Evolutionary conservation across 2,329 filamentous ascomycete genomes (phyloP).

Genomic region (Tolypocladium guangdongense): DNA sequence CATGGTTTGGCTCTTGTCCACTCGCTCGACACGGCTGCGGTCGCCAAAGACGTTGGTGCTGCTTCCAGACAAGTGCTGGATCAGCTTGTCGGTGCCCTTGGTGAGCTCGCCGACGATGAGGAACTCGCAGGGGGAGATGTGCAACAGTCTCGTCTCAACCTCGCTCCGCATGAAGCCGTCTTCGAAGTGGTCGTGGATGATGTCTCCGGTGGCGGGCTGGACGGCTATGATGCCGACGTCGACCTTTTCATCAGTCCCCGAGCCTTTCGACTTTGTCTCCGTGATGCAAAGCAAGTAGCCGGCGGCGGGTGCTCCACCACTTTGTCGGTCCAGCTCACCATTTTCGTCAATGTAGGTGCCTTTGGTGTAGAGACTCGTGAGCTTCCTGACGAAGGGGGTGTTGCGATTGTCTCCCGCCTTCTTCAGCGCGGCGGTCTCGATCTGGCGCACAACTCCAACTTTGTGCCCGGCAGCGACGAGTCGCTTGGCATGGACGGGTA

Average conservation of each 20-base stretch:
- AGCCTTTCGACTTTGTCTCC: constrained; percentile 67
- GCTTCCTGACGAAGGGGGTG: constrained; percentile 78
- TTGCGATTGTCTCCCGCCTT: constrained; percentile 92
- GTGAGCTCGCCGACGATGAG: constrained; percentile 85
- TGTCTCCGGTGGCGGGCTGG: constrained; percentile 89
- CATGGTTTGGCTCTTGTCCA: constrained; percentile 67
- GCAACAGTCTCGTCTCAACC: constrained; percentile 86
- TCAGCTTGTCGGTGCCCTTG: constrained; percentile 82
- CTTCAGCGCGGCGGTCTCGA: constrained; percentile 92
- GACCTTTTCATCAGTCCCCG: constrained; percentile 85
- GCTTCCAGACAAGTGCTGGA: constrained; percentile 80
- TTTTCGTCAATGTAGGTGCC: constrained; percentile 94
- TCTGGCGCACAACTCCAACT: constrained; percentile 86
- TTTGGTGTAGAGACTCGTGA: constrained; percentile 96
- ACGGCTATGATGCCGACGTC: constrained; percentile 87
- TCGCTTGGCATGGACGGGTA: constrained; percentile 89
- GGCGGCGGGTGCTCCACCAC: constrained; percentile 40
- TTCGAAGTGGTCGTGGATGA: constrained; percentile 91
- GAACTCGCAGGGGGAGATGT: constrained; percentile 93
- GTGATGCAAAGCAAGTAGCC: constrained; percentile 94
- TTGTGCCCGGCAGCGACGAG: constrained; percentile 89
- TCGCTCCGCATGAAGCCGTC: constrained; percentile 97
- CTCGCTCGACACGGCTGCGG: constrained; percentile 72
- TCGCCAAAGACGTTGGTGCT: constrained; percentile 90
- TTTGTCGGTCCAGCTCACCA: constrained; percentile 57